These are phyloP conservation scores for Rhododendron ferrugineum DNA, from an alignment of 148 eudicot species.

Conservation along the genomic window DNA sequence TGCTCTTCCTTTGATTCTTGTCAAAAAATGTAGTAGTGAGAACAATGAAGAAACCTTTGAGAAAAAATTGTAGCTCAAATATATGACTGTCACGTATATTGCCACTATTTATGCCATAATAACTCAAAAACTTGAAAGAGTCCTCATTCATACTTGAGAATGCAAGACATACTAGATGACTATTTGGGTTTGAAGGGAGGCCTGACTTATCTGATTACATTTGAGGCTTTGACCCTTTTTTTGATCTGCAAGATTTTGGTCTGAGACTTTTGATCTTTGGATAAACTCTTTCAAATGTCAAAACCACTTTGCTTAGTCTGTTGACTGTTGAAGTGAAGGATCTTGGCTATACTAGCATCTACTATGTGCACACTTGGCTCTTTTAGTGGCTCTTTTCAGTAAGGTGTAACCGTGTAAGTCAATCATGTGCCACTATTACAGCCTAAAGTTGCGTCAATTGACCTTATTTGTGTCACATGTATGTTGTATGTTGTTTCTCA, in stretches of 20 bases:
- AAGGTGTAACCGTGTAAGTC: too few relatives aligned
- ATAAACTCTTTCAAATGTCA: not conserved
- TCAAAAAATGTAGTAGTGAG: not conserved
- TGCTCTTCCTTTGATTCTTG: not conserved
- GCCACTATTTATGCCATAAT: not conserved
- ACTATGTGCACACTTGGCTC: not conserved
- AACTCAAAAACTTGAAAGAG: not conserved
- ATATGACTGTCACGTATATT: not conserved
- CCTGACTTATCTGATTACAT: not conserved
- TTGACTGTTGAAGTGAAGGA: not conserved
- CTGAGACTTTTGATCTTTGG: not conserved
- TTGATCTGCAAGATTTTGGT: not conserved
- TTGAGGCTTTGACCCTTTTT: not conserved
- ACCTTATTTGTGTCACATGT: not conserved
- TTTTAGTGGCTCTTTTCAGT: not conserved
- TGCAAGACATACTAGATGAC: not conserved
- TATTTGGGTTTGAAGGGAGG: not conserved
- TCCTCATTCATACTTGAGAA: not conserved
- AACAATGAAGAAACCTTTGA: not conserved
- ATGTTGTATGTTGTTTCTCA: not conserved
- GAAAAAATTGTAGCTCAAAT: not conserved
- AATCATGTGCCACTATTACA: not conserved
- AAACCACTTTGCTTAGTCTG: not conserved
- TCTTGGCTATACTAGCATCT: not conserved
- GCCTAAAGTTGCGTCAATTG: not conserved